phyloP scores from a whole-genome alignment of 352 stramenopile species.

The Pythium dissimile region DNA sequence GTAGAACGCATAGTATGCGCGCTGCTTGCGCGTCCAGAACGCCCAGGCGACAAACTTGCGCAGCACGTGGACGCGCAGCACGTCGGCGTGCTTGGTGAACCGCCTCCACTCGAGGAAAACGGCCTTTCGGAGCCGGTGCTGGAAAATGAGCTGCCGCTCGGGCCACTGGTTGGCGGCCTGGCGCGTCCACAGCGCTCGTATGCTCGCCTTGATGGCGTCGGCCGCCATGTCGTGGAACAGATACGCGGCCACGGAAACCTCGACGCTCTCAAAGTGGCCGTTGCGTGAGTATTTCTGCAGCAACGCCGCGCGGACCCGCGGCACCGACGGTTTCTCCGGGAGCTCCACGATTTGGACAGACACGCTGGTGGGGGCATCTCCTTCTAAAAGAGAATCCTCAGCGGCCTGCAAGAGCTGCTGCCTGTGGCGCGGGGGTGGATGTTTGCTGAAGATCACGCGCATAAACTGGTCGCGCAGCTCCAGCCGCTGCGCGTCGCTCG shows the following conservation, averaged over 20 bases:
- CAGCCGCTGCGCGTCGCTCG: conserved; percentile 41
- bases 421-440: too few species aligned
- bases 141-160: conserved; percentile 33
- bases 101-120: conserved; percentile 27
- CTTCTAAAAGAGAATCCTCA: too few species aligned
- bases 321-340: conserved; percentile 43
- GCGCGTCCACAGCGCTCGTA: conserved; percentile 20
- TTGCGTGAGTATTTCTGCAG: conserved; percentile 81
- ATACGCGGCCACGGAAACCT: conserved; percentile 24
- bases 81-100: conserved; percentile 22
- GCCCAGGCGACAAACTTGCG: conserved; percentile 41
- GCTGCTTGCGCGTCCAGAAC: conserved; percentile 14
- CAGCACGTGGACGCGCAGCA: conserved; percentile 25
- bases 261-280: conserved; percentile 54
- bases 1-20: conserved; percentile 31
- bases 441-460: conserved; percentile 63
- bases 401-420: conserved; percentile 21
- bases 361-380: background rate
- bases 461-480: conserved; percentile 50
- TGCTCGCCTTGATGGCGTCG: conserved; percentile 27
- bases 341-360: conserved; percentile 4
- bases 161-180: conserved; percentile 23
- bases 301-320: conserved; percentile 48
- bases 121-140: conserved; percentile 28
- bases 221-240: conserved; percentile 35